Evolutionary conservation across 805 yeast genomes (phyloP), one percentile per base, ranked within the genome.

Genomic region (Metschnikowia borealis): DNA sequence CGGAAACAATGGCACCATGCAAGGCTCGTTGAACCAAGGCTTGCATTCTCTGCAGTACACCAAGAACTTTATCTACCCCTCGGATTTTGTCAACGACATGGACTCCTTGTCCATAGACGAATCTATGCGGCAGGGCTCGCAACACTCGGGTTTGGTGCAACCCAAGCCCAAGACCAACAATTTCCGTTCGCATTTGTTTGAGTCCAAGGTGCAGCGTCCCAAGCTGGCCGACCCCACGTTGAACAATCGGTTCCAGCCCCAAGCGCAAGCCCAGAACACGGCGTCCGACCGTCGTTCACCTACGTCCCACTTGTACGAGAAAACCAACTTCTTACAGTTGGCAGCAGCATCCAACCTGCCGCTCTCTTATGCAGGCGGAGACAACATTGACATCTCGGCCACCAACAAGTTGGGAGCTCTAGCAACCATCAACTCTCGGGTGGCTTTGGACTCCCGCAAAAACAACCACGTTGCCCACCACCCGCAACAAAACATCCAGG

Each of bases 381-480:
- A 57, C 33, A 55, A 53, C 35, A 50, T 65, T 35, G 61, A 65
- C 39, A 62, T 70, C n/a, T 70, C 68, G 50, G 65, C 69, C 14
- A 78, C 80, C n/a, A 66, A 79, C 65, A 84, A 84, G 61, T 67
- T 84, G 55, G 85, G 86, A 5, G 89, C 89, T 0, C 71, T 84
- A 49, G 79, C 84, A 23, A 83, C 89, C 2, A 83, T 83, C 53
- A 81, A 81, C 63, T 75, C 79, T 6, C 65, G 87, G 20, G 82
- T 74, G 37, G 78, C 76, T 1, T 65, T 74, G 53, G 78, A 74
- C 56, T 69, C 73, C 54, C 68, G 73, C 53, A 73, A 71, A 54
- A 57, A 48, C 44, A 44, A 44, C 14, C 46, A 44, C 26, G 23
- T 36, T 34, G 42, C 35, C 1, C 49, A 47, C 42, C 48, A 31